Conservation (phyloP, 495 filamentous ascomycete genomes). For the Penicillium subrubescens region DNA sequence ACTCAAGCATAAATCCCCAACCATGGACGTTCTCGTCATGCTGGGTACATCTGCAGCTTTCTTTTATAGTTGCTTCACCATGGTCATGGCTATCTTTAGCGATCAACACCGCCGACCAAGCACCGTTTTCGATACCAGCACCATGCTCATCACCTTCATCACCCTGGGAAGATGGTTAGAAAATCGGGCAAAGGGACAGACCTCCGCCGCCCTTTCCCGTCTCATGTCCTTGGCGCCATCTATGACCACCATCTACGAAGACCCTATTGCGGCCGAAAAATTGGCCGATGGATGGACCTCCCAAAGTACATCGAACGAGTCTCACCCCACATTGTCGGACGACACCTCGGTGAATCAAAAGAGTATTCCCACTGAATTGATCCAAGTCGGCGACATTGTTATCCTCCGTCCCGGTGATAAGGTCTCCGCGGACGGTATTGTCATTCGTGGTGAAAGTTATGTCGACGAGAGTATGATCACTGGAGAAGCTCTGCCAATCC, state of each 20-base stretch:
- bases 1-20: constrained; percentile 83
- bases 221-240: constrained; percentile 95
- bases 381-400: constrained; percentile 92
- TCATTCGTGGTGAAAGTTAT: constrained; percentile 88
- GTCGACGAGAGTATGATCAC: constrained; percentile 99
- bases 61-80: constrained; percentile 91
- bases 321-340: constrained; percentile 47
- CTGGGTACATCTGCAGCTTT: constrained; percentile 96
- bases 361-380: constrained; percentile 87
- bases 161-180: constrained; percentile 90
- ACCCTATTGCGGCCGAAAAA: constrained; percentile 92
- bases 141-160: constrained; percentile 98
- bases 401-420: constrained; percentile 94
- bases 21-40: constrained; percentile 97
- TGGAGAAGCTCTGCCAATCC: constrained; percentile 90
- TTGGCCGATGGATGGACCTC: constrained; percentile 75
- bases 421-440: constrained; percentile 87
- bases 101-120: constrained; percentile 73
- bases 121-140: constrained; percentile 96
- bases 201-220: constrained; percentile 88
- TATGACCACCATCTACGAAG: constrained; percentile 97
- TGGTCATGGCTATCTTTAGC: constrained; percentile 74
- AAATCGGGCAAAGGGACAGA: constrained; percentile 95
- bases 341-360: constrained; percentile 72
- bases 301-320: constrained; percentile 27